Evolutionary conservation across 139 green algal genomes (phyloP), one percentile per base, ranked within the genome.

Genomic region (Coccomyxa sp.): DNA sequence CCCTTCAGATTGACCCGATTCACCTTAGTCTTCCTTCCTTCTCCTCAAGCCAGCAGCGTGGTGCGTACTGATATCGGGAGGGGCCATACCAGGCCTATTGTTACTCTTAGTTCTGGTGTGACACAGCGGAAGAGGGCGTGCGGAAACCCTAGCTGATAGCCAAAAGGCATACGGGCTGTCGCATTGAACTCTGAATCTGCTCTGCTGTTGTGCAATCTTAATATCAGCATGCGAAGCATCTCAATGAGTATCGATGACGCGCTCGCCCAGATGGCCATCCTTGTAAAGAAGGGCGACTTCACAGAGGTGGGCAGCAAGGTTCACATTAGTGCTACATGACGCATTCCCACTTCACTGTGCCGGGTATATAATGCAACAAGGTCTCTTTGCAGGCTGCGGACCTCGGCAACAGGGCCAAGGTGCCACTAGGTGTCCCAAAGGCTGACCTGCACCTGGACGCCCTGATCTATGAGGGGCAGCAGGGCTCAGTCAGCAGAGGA

Each of bases 401-500:
- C 7, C 41, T 82, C 8, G 82, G 82, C 22, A 87, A 84, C 33
- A 7, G 22, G 18, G 78, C 79, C 5, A n/a, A 35, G 0, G 6
- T 82, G 0, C 77, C 86, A 3, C 76, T 90, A 27, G 81, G 75
- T 16, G 34, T 87, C 9, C n/a, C 78, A 5, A 76, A 54, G 6
- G 14, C 24, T 29, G 74, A 78, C 0, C 29, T 91, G n/a, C 5
- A 39, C 3, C 34, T 58, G 22, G 14, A 18, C 10, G 54, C 37
- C 0, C 50, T 44, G 6, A 38, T 91, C 12, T 84, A 76, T 0
- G 24, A 80, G n/a, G 86, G 86, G 33, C 74, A 81, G 12, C 81
- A 94, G 69, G 87, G 88, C 41, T 74, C 44, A 0, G 87, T 95
- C 0, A 82, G 80, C 14, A 27, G 37, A 0, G 86, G 74, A 31